These are phyloP conservation scores for Colletotrichum sp. DNA, from an alignment of 2,329 filamentous ascomycete species.

Conservation along the genomic window DNA sequence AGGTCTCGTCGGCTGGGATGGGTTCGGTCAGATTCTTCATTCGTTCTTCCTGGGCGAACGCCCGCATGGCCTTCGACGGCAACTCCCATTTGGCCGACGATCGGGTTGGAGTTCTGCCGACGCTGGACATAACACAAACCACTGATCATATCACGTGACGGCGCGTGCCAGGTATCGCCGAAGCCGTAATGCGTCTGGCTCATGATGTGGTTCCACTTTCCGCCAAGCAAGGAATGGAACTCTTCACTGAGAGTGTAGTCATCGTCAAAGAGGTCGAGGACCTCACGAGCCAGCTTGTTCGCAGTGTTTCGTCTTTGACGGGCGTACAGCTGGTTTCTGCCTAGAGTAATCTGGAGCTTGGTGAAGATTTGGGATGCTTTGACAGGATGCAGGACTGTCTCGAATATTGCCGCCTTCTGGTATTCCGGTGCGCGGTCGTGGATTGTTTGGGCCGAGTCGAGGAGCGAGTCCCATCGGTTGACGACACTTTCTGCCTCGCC, in stretches of 20 bases:
- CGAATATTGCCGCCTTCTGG: conserved; percentile 60
- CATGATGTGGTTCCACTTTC: conserved; percentile 63
- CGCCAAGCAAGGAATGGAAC: conserved; percentile 53
- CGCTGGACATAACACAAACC: conserved; percentile 59
- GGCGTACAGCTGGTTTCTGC: conserved; percentile 58
- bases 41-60: conserved; percentile 41
- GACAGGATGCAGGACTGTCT: conserved; percentile 65
- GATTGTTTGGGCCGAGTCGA: conserved; percentile 40
- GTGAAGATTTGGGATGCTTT: conserved; percentile 61
- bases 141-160: conserved; percentile 57
- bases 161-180: conserved; percentile 62
- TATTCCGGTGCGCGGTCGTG: conserved; percentile 22
- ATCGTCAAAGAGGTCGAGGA: conserved; percentile 52
- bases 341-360: conserved; percentile 49
- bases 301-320: conserved; percentile 61
- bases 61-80: conserved; percentile 36
- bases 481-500: conserved; percentile 62
- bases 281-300: conserved; percentile 51
- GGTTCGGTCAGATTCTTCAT: conserved; percentile 58
- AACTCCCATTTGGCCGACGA: conserved; percentile 44
- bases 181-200: conserved; percentile 55
- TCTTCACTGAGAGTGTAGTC: conserved; percentile 54
- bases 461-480: conserved; percentile 37
- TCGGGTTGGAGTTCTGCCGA: conserved; percentile 50
- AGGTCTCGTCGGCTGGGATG: conserved; percentile 43